Evolutionary conservation across 192 early-diverging fungal genomes (phyloP), one percentile per base, ranked within the genome.

Genomic region (Coemansia sp.): DNA sequence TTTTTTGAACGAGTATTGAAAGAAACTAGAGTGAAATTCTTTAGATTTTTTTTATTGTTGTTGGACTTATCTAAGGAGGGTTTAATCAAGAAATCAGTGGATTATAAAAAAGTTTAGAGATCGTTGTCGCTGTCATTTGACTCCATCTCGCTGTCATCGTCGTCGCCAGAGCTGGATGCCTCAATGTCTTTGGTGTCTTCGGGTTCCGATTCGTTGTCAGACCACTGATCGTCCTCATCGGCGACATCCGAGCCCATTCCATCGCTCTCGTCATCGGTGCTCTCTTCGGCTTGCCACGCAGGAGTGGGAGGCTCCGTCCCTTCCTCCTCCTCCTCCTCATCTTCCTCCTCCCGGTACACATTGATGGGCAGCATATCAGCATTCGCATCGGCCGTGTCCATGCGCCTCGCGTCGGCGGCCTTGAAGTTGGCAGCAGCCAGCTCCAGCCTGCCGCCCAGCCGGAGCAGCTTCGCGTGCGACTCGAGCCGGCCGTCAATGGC

Each of bases 201-300:
- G 43, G 18, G 33, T 11, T 57, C 58, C 2, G 67, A 65, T 3
- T 69, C 63, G 48, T 62, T 58, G 16, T 76, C 73, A 2, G 70
- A 60, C 78, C 69, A 72, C 64, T 75, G 73, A 33, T 68, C 63
- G 20, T 74, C 72, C 16, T 70, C 67, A 1, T 62, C 74, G n/a
- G 34, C 59, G 26, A 48, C 47, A 0, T 36, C 62, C 3, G 56
- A 41, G 35, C 10, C 18, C 18, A 45, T 45, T 0, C 3, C 55
- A 12, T 35, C 63, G 5, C 35, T 68, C 0, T 62, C 47, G 12
- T 52, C 75, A 6, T 66, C 58, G 4, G 71, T 74, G 63, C 65
- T 72, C 23, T 75, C 69, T 31, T 72, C 77, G 0, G 76, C 76
- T 41, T 67, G 76, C 76, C 76, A 79, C n/a, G 70, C 76, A 0